phyloP scores from a whole-genome alignment of 768 basidiomycete species.

The Leucocoprinus birnbaumii region DNA sequence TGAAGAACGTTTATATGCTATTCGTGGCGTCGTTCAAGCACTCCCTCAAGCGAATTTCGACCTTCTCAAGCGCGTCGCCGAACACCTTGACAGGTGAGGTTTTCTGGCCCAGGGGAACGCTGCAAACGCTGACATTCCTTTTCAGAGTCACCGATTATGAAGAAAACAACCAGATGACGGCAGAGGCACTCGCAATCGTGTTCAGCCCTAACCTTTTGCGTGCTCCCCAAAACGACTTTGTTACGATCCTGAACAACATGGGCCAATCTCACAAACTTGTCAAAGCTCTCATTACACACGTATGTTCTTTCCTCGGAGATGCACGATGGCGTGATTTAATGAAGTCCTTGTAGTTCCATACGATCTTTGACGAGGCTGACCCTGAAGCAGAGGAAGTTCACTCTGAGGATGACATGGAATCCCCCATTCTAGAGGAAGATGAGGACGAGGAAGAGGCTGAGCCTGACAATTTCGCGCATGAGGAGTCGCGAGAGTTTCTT shows the following conservation, averaged over 20 bases:
- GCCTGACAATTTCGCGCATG: neutral
- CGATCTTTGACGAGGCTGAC: slow-evolving; percentile 73
- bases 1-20: slow-evolving; percentile 58
- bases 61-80: slow-evolving; percentile 72
- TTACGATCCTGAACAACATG: slow-evolving; percentile 79
- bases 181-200: slow-evolving; percentile 80
- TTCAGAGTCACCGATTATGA: slow-evolving; percentile 83
- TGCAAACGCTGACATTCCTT: neutral
- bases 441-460: slow-evolving; percentile 32
- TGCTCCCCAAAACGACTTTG: slow-evolving; percentile 77
- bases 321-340: no score
- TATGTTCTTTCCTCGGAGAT: slow-evolving; percentile 30
- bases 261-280: slow-evolving; percentile 72
- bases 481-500: slow-evolving; percentile 1
- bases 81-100: slow-evolving; percentile 76
- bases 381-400: slow-evolving; percentile 54
- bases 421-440: slow-evolving; percentile 66
- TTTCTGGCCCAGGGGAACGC: neutral
- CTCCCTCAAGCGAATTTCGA: slow-evolving; percentile 77
- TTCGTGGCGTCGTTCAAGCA: slow-evolving; percentile 64
- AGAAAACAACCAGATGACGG: slow-evolving; percentile 88
- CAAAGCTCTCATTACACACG: slow-evolving; percentile 74
- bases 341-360: slow-evolving; percentile 41
- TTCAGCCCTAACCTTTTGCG: slow-evolving; percentile 81
- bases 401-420: slow-evolving; percentile 63